Base-by-base conservation (phyloP, 2,329 filamentous ascomycete species). In the Colletotrichum sp. region DNA sequence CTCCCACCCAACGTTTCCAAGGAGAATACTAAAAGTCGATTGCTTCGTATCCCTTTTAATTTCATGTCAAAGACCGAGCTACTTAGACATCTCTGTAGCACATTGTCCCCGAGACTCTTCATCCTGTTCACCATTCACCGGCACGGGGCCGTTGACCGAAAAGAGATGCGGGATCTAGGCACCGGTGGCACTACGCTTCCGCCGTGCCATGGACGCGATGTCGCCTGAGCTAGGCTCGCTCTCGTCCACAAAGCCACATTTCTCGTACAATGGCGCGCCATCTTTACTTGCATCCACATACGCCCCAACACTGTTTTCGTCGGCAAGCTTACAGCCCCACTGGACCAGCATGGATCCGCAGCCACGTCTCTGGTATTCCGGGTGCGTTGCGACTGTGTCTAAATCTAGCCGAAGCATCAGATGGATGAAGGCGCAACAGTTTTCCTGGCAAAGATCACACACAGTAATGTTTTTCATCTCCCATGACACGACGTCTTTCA, bases 321-420 rank as follows among this genome's bases (percentile, higher is more conserved):
- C 80, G 0, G 79, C 80, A 7, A 80, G 69, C 12, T 80, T 75
- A 13, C 80, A 81, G 2, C 80, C 79, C 75, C 79, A 81, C 64
- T 71, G 60, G 9, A 81, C 72, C 2, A 81, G 77, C 78, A 81
- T 77, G 4, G 78, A 80, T 2, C 79, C 79, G 6, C 76, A 77
- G 14, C 80, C 80, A n/a, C 76, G 77, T 4, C 80, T 75, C 48
- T 80, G 80, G 14, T 81, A 81, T 2, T 81, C 79, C 0, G 79
- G 80, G 32, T 81, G 80, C 0, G 80, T 81, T 3, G 67, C 80
- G 4, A 81, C 34, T 1, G 80, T 81, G 48, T 81, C 80, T 1
- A 81, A 77, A 67, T 81, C 80, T 76, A 13, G 7, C 3, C 12
- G n/a, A 10, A 21, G 8, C 26, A 26, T 26, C 26, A 26, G 26